Evolutionary conservation across 2,329 filamentous ascomycete species (phyloP).

Genomic region (Sporothrix schenckii): DNA sequence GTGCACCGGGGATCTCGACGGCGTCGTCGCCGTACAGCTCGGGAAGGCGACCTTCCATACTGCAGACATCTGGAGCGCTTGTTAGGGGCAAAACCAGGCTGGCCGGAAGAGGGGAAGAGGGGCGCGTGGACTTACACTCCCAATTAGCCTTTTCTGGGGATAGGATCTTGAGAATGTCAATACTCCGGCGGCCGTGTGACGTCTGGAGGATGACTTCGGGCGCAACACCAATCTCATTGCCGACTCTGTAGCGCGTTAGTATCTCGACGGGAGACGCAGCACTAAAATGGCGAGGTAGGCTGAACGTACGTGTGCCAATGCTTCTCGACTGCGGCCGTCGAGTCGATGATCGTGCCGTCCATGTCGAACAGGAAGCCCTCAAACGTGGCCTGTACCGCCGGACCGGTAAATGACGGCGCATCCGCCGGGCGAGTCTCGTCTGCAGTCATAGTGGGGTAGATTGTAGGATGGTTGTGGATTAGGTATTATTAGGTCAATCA

Average conservation of each 20-base stretch:
- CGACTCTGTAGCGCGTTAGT: conserved; percentile 58
- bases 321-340: conserved; percentile 73
- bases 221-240: conserved; percentile 79
- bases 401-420: conserved; percentile 42
- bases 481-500: background rate
- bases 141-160: conserved; percentile 85
- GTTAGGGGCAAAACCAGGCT: background rate
- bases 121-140: conserved; percentile 70
- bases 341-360: conserved; percentile 84
- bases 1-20: conserved; percentile 81
- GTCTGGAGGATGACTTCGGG: conserved; percentile 84
- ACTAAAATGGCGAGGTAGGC: background rate
- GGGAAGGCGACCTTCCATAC: conserved; percentile 78
- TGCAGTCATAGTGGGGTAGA: conserved; percentile 28
- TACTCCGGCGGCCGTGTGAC: conserved; percentile 86
- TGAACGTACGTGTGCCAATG: conserved; percentile 69
- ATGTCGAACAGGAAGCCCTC: conserved; percentile 70
- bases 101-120: background rate
- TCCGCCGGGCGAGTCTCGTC: conserved; percentile 5
- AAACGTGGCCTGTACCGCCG: conserved; percentile 54
- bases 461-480: background rate
- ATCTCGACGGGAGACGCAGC: conserved; percentile 2
- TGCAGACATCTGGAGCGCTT: conserved; percentile 65
- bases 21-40: conserved; percentile 75
- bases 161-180: conserved; percentile 79